A percentile compares a stretch with the other conserved stretches of the same genome.
Conservation (phyloP, 805 yeast species). For the Ogataea pignaliae region DNA sequence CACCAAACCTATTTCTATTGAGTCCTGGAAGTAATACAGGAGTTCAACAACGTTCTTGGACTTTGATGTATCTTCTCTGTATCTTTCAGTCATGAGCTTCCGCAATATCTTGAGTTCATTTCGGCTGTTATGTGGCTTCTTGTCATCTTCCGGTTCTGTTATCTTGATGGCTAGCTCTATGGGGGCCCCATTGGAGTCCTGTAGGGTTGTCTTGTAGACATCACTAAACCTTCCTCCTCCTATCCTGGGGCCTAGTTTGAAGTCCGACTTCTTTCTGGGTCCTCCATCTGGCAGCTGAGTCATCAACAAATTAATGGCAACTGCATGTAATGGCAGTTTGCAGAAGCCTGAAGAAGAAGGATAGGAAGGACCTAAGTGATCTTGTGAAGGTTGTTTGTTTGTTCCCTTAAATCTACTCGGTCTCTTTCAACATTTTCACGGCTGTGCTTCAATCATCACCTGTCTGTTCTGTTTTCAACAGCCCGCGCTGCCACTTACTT, state of each 20-base stretch:
- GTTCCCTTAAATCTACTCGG: too few relatives aligned
- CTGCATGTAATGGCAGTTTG: too few relatives aligned
- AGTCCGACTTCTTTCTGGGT: constrained; percentile 5
- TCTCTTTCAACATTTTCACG: too few relatives aligned
- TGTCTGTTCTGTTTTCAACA: too few relatives aligned
- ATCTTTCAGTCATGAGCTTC: constrained; percentile 6
- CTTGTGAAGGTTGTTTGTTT: too few relatives aligned
- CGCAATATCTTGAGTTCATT: constrained; percentile 40
- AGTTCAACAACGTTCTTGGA: constrained; percentile 14
- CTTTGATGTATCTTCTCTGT: background rate
- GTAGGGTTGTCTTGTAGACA: constrained; percentile 25
- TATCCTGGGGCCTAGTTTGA: constrained; percentile 20
- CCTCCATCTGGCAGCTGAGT: too few relatives aligned
- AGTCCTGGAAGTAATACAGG: constrained; percentile 10
- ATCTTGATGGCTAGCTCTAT: constrained; percentile 41
- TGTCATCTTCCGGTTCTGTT: constrained; percentile 44
- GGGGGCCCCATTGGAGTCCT: background rate
- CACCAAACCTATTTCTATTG: constrained; percentile 36
- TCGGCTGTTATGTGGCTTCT: constrained; percentile 49
- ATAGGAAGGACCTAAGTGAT: too few relatives aligned
- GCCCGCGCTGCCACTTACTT: too few relatives aligned
- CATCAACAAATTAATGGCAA: too few relatives aligned
- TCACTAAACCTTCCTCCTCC: constrained; percentile 43
- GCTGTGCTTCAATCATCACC: too few relatives aligned
- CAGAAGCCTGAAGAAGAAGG: too few relatives aligned